Evolutionary conservation across 371 early-diverging fungal species (phyloP).

Genomic region (Mucor saturninus): DNA sequence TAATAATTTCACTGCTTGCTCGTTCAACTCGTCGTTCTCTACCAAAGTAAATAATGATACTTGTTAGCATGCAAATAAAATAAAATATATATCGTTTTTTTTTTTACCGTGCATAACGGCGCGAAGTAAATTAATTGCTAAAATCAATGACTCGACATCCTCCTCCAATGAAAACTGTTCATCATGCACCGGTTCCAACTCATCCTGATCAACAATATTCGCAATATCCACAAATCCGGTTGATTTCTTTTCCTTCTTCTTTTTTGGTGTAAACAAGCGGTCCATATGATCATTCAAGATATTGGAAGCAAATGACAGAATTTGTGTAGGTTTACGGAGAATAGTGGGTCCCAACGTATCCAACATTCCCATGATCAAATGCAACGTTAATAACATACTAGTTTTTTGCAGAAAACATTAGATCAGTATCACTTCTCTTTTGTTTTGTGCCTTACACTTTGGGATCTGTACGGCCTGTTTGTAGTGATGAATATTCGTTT

Average conservation of each 20-base stretch:
- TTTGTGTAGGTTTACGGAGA: slow-evolving; percentile 76
- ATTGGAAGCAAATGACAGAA: slow-evolving; percentile 78
- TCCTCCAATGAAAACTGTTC: slow-evolving; percentile 56
- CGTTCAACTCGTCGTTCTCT: slow-evolving; percentile 60
- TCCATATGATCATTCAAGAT: slow-evolving; percentile 58
- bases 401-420: slow-evolving; percentile 2
- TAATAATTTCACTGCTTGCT: slow-evolving; percentile 54
- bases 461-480: slow-evolving; percentile 39
- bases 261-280: slow-evolving; percentile 16
- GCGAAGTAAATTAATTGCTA: slow-evolving; percentile 49
- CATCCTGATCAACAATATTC: slow-evolving; percentile 40
- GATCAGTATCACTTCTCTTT: not conserved
- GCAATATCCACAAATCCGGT: slow-evolving; percentile 32
- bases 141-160: slow-evolving; percentile 44
- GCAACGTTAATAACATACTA: slow-evolving; percentile 60
- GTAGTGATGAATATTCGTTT: slow-evolving; percentile 69
- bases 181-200: slow-evolving; percentile 51
- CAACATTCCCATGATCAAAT: slow-evolving; percentile 69
- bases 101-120: slow-evolving; percentile 54
- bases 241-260: slow-evolving; percentile 4
- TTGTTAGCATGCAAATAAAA: not conserved
- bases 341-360: slow-evolving; percentile 76
- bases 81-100: not conserved
- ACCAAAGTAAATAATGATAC: not conserved
- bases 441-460: slow-evolving; percentile 37